Percentiles rank a stretch among this genome's conserved stretches.
phyloP scores from a whole-genome alignment of 306 rosid genomes.

The Echinosophora koreensis region DNA sequence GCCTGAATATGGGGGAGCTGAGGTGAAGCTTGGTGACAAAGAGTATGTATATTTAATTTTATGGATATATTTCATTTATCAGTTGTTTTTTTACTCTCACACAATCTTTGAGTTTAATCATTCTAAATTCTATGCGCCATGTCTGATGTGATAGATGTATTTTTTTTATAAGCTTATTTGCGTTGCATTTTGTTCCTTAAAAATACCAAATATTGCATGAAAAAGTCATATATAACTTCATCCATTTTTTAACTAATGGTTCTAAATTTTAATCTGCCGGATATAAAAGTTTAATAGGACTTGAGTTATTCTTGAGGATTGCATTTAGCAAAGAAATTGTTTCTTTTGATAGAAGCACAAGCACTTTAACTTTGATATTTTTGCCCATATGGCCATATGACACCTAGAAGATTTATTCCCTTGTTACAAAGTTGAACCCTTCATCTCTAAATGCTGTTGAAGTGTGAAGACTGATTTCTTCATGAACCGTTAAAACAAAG shows the following conservation, averaged over 20 bases:
- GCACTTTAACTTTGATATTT: slow-evolving; percentile 16
- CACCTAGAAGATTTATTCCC: neutral
- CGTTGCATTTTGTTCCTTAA: neutral
- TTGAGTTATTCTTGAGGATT: neutral
- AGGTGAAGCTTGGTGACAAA: slow-evolving; percentile 76
- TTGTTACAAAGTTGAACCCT: slow-evolving; percentile 1
- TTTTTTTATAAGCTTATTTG: neutral
- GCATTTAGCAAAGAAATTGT: neutral
- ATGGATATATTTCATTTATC: neutral
- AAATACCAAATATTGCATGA: neutral
- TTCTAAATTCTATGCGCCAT: neutral
- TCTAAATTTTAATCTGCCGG: neutral
- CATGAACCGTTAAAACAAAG: slow-evolving; percentile 1
- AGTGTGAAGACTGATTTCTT: neutral
- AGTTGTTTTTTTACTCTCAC: neutral
- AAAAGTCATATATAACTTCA: neutral
- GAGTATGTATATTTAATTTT: slow-evolving; percentile 59
- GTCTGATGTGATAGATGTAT: neutral
- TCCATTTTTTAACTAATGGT: neutral
- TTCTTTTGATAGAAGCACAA: neutral
- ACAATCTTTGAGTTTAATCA: neutral
- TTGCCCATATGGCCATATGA: neutral
- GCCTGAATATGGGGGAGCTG: slow-evolving; percentile 80
- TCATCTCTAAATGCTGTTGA: neutral
- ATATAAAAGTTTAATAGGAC: neutral